Conservation (phyloP, 1,139 yeast species). For the Citeromyces hawaiiensis region DNA sequence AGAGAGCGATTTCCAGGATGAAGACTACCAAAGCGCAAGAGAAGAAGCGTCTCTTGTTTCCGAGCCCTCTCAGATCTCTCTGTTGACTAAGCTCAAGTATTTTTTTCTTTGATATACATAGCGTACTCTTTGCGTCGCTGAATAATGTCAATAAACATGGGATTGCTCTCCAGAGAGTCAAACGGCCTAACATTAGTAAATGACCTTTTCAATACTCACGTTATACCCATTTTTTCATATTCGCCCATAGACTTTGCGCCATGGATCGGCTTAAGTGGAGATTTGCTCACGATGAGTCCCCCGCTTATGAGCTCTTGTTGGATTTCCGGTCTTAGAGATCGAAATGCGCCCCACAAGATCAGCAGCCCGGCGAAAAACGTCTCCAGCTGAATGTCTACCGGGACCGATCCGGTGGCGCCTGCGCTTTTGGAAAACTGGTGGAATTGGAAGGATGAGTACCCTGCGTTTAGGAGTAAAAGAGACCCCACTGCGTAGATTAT, state of each 20-base stretch:
- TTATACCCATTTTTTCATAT: constrained; percentile 29
- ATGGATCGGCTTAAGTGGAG: constrained; percentile 28
- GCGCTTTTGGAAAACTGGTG: constrained; percentile 22
- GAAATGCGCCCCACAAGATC: constrained; percentile 23
- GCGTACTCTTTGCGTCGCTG: constrained; percentile 26
- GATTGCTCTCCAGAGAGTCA: constrained; percentile 27
- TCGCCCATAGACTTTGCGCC: constrained; percentile 32
- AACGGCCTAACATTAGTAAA: constrained; percentile 16
- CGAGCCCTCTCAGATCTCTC: constrained; percentile 16
- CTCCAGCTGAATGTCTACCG: constrained; percentile 28
- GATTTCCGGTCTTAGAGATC: constrained; percentile 12
- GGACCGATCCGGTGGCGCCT: constrained; percentile 12
- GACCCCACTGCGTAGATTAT: constrained; percentile 19
- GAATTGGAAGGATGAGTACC: constrained; percentile 37
- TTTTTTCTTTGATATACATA: constrained; percentile 4
- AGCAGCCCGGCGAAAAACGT: constrained; percentile 25
- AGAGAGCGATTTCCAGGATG: constrained; percentile 4
- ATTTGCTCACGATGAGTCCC: constrained; percentile 7
- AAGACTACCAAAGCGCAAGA: not conserved
- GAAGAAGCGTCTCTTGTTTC: not conserved
- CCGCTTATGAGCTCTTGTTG: constrained; percentile 13
- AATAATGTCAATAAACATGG: constrained; percentile 29
- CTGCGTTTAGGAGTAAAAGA: constrained; percentile 28
- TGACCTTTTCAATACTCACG: too few relatives aligned
- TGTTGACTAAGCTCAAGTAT: constrained; percentile 12